Base-by-base conservation (phyloP, 768 basidiomycete genomes). In the Crucibulum laeve region DNA sequence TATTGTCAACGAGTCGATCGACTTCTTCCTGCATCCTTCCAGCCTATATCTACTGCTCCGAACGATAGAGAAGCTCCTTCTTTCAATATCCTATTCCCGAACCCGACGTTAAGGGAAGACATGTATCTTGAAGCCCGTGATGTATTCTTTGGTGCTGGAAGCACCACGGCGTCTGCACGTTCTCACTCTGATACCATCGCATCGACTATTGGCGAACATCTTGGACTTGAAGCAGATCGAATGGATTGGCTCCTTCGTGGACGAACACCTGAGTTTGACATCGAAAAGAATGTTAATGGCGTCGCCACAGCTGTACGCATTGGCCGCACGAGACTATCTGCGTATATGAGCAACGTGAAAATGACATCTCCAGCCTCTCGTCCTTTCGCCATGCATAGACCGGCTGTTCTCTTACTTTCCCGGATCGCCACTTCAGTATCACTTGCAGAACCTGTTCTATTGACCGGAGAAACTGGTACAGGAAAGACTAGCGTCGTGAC, bases 391-490 rank as follows among this genome's bases (percentile, higher is more conserved):
- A 68, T 97, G 64, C 95, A 97, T 54, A 79, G 80, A 43, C 93
- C 92, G 0, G 92, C 92, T 0, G 64, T 87, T 1, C 64, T 77
- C 23, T 71, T 98, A 2, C 74, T 97, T 25, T 87, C 90, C 17
- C 80, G 90, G 13, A 84, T 98, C 26, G 80, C 82, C 2, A 82
- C 80, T 17, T 79, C 86, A 0, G 70, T 92, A 36, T 71, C 82
- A 0, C 69, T 86, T 36, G 64, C 65, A 11, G 96, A 99, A 57
- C 92, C 96, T 4, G 71, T 94, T 4, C 75, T 99, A 5, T 75
- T 99, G 19, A 92, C 93, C 0, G 96, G 96, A 36, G 96, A 99
- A 69, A 99, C 96, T 2, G 96, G 96, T n/a, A 99, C 96, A 1
- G 96, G 96, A 11, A 99, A 99, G 65, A 99, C 96, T 0, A 94